These are phyloP conservation scores for Penicillium sp. DNA, from an alignment of 2,329 filamentous ascomycete genomes.

Conservation along the genomic window DNA sequence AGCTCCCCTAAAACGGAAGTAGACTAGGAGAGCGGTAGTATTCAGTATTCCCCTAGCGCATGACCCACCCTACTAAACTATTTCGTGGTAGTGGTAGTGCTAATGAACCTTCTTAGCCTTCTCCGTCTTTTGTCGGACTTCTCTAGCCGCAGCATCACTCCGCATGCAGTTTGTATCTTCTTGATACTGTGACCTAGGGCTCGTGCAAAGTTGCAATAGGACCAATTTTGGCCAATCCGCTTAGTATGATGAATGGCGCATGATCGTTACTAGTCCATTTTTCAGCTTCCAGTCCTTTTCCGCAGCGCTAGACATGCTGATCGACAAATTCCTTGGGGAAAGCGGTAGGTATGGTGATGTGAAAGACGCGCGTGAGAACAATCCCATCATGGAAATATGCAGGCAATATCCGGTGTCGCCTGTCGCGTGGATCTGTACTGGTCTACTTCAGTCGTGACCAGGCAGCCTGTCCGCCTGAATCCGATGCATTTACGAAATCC, in stretches of 20 bases:
- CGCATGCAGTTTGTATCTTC: slow-evolving; percentile 21
- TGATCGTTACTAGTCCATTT: slow-evolving; percentile 13
- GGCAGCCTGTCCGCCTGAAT: not conserved
- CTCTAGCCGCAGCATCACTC: no score
- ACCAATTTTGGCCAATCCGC: not conserved
- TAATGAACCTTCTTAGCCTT: no score
- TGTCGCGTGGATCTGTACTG: not conserved
- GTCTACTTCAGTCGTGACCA: not conserved
- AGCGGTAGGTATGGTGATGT: not conserved
- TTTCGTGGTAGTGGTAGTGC: no score
- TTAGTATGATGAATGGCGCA: not conserved
- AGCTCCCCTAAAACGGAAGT: no score
- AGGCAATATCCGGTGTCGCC: not conserved
- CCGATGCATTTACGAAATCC: not conserved
- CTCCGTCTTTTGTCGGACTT: no score
- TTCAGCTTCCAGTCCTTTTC: slow-evolving; percentile 1
- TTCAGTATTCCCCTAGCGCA: no score
- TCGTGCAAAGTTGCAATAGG: slow-evolving; percentile 33
- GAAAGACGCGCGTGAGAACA: not conserved
- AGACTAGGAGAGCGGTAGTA: no score
- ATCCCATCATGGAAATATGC: slow-evolving; percentile 3
- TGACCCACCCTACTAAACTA: no score
- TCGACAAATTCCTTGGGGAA: slow-evolving; percentile 3
- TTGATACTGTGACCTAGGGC: slow-evolving; percentile 36
- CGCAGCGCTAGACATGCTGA: not conserved